Conservation (phyloP, 805 yeast species). For the Metschnikowia reukaufii region DNA sequence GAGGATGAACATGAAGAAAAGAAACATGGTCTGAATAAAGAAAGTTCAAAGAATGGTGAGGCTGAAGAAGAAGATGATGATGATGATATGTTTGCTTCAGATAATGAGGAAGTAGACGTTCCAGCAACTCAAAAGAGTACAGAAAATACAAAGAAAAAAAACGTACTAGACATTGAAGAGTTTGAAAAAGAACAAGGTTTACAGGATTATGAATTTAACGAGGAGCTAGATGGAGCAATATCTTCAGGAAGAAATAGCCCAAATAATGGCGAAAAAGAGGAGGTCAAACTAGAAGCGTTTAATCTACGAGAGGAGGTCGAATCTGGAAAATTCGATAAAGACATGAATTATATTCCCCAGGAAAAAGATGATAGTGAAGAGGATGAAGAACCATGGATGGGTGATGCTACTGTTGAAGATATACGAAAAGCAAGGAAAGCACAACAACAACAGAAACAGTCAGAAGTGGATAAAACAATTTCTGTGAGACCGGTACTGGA, state of each 20-base stretch:
- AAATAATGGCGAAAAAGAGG: background rate
- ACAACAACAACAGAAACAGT: slow-evolving; percentile 16
- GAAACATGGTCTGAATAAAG: slow-evolving; percentile 1
- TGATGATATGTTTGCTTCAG: slow-evolving; percentile 46
- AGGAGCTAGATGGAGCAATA: background rate
- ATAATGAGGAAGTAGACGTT: slow-evolving; percentile 10
- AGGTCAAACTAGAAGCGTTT: slow-evolving; percentile 53
- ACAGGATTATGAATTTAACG: slow-evolving; percentile 22
- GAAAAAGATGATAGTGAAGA: slow-evolving; percentile 33
- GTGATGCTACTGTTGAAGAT: slow-evolving; percentile 12
- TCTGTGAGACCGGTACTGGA: slow-evolving; percentile 10
- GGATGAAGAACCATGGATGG: slow-evolving; percentile 25
- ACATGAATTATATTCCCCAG: slow-evolving; percentile 55
- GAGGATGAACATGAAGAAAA: slow-evolving; percentile 9
- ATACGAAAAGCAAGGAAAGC: slow-evolving; percentile 40
- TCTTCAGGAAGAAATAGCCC: slow-evolving; percentile 14
- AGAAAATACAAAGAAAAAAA: slow-evolving; percentile 1
- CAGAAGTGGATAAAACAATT: slow-evolving; percentile 15
- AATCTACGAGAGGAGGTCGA: slow-evolving; percentile 55
- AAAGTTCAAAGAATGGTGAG: background rate
- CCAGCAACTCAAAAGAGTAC: background rate
- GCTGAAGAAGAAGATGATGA: slow-evolving; percentile 22
- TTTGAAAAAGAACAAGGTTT: slow-evolving; percentile 29
- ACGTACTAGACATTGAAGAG: slow-evolving; percentile 16
- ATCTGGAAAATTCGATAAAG: slow-evolving; percentile 60